Evolutionary conservation across 768 basidiomycete species (phyloP).

Genomic region (Sutorius australiensis): DNA sequence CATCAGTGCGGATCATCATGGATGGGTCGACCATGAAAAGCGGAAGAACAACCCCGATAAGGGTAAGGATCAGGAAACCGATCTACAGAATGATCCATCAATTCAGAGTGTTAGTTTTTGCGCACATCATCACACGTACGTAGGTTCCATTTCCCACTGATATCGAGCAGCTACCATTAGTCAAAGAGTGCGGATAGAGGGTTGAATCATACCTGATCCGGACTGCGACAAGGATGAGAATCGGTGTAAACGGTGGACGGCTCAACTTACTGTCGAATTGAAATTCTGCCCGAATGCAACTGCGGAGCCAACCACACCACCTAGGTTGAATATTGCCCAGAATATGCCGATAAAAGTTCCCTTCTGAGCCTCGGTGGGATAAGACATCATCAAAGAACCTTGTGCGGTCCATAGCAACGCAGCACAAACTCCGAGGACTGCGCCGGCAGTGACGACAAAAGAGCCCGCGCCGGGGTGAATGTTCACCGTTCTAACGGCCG

Average conservation of each 20-base stretch:
- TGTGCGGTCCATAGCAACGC: slow-evolving; percentile 53
- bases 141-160: slow-evolving; percentile 75
- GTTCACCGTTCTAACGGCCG: slow-evolving; percentile 41
- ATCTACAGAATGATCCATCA: slow-evolving; percentile 42
- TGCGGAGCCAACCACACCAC: slow-evolving; percentile 73
- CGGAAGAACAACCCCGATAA: slow-evolving; percentile 62
- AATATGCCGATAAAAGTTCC: slow-evolving; percentile 49
- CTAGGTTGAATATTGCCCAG: slow-evolving; percentile 76
- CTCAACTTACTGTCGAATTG: slow-evolving; percentile 47
- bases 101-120: not conserved
- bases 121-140: slow-evolving; percentile 49
- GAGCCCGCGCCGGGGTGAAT: slow-evolving; percentile 37
- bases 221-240: slow-evolving; percentile 11
- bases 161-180: not conserved
- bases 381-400: slow-evolving; percentile 52
- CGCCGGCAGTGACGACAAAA: slow-evolving; percentile 49
- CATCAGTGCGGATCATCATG: slow-evolving; percentile 73
- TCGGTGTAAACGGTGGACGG: not conserved
- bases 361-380: slow-evolving; percentile 55
- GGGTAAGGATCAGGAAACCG: slow-evolving; percentile 68
- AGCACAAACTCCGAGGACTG: slow-evolving; percentile 47
- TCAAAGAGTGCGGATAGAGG: not conserved
- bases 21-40: slow-evolving; percentile 66
- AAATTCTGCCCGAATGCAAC: slow-evolving; percentile 74
- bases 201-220: slow-evolving; percentile 25